Conservation (phyloP, 108 stramenopile genomes). For the Chaetoceros tenuissimus region DNA sequence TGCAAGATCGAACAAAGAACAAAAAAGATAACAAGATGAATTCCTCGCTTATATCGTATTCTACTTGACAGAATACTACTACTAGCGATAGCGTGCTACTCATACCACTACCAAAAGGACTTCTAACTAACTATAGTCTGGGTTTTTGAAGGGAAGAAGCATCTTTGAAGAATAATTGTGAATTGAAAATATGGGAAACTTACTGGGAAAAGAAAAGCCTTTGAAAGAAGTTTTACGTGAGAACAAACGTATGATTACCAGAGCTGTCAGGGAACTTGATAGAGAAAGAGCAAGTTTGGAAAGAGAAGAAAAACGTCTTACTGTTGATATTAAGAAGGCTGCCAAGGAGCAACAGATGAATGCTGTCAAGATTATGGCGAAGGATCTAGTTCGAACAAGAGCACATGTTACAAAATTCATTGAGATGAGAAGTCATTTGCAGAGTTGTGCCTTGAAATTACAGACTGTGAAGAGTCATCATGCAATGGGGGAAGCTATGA, state of each 20-base stretch:
- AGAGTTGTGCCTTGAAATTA: slow-evolving; percentile 88
- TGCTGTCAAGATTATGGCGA: slow-evolving; percentile 93
- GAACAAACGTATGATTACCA: slow-evolving; percentile 93
- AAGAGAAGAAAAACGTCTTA: slow-evolving; percentile 87
- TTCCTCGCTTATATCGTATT: too few species aligned
- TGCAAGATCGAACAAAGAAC: too few species aligned
- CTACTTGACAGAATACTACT: too few species aligned
- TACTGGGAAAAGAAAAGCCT: slow-evolving; percentile 90
- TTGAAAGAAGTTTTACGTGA: slow-evolving; percentile 95
- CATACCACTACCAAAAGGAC: too few species aligned
- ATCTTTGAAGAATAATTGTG: too few species aligned
- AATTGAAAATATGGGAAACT: slow-evolving; percentile 80
- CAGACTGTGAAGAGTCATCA: slow-evolving; percentile 92
- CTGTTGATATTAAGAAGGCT: slow-evolving; percentile 92
- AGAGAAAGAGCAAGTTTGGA: slow-evolving; percentile 82
- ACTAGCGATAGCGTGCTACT: too few species aligned
- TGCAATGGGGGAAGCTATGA: slow-evolving; percentile 95
- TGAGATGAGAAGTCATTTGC: slow-evolving; percentile 92
- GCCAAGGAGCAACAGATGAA: slow-evolving; percentile 92
- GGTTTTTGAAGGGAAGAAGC: too few species aligned
- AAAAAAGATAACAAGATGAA: too few species aligned
- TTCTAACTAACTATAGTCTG: too few species aligned
- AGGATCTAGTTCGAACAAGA: slow-evolving; percentile 90
- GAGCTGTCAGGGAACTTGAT: slow-evolving; percentile 93
- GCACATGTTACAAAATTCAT: slow-evolving; percentile 93